A percentile compares a stretch with the other conserved stretches of the same genome.
These are phyloP conservation scores for Ceratocystis destructans DNA, from an alignment of 2,329 filamentous ascomycete species.

Conservation along the genomic window DNA sequence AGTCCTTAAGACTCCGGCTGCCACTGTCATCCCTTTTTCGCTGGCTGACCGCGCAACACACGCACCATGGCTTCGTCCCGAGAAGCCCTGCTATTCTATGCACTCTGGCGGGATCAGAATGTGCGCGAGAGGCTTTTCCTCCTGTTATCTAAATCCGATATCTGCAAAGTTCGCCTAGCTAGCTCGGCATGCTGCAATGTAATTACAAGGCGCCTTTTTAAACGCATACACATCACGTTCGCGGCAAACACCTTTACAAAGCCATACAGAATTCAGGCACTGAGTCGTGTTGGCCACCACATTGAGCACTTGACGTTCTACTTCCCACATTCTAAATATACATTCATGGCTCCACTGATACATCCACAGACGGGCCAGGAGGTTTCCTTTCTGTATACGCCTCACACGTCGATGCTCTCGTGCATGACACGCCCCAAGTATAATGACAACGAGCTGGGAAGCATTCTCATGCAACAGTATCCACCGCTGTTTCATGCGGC, in stretches of 20 bases:
- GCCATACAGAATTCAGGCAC: constrained; percentile 55
- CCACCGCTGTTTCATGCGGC: constrained; percentile 80
- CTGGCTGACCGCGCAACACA: constrained; percentile 17
- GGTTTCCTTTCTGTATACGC: constrained; percentile 68
- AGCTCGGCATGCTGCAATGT: constrained; percentile 58
- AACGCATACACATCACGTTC: constrained; percentile 56
- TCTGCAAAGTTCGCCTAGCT: constrained; percentile 49
- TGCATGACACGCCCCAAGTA: constrained; percentile 59
- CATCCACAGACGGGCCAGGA: constrained; percentile 65
- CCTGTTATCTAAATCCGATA: constrained; percentile 36
- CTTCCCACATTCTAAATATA: constrained; percentile 62
- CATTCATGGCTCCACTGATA: constrained; percentile 72
- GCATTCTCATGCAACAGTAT: constrained; percentile 74
- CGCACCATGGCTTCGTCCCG: constrained; percentile 3
- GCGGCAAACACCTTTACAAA: constrained; percentile 62
- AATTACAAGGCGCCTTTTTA: constrained; percentile 55
- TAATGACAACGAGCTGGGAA: constrained; percentile 62
- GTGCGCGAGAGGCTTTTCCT: constrained; percentile 39
- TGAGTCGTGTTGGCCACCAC: constrained; percentile 64
- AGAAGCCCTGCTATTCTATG: constrained; percentile 36
- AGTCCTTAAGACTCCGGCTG: constrained; percentile 4
- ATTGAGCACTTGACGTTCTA: constrained; percentile 66
- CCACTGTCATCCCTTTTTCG: constrained; percentile 15
- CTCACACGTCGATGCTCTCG: constrained; percentile 52
- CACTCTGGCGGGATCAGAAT: constrained; percentile 40